Base-by-base conservation (phyloP, 73 alveolate genomes). In the Halteria grandinella region DNA sequence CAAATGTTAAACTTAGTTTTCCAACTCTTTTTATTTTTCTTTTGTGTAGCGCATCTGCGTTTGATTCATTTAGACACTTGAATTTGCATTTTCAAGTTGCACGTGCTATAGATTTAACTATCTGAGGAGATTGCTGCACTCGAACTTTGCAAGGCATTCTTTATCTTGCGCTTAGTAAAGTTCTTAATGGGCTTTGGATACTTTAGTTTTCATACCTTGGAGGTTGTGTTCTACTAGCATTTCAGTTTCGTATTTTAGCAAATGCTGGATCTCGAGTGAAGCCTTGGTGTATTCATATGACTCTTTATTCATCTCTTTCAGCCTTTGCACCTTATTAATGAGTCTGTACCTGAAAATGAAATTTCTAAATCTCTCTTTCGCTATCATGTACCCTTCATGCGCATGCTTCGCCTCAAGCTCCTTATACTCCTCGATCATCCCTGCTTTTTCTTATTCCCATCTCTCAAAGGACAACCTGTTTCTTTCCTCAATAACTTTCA, bases 391-490 rank as follows among this genome's bases (percentile, higher is more conserved):
- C 11, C 41, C 78, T 29, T 40, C 14, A 39, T 39, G 60, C 15
- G 55, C 57, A 20, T 62, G 43, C 15, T 11, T 3, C 25, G 36
- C 41, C 23, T 62, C 78, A 12, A 17, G 20, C 15, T 62, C 78
- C 23, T 62, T 3, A 36, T 40, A 20, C 25, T 62, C 78, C 3
- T 62, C 45, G 49, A 62, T 39, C 6, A 62, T 27, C 7, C 78
- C 78, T n/a, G 78, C 60, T 39, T 60, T 36, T 39, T 62, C 78
- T 29, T 4, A 5, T 23, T 62, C 78, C 78, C 78, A 62, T 39
- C 57, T 6, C 36, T 62, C 47, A 25, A 62, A 62, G 15, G 43
- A 40, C 41, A 17, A 31, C 2, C 17, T 4, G n/a, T 62, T 60
- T 40, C 60, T 36, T 41, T 62, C 60, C 23, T 39, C 36, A 10